Conservation (phyloP, 140 eudicot genomes). For the Bidens hawaiensis region DNA sequence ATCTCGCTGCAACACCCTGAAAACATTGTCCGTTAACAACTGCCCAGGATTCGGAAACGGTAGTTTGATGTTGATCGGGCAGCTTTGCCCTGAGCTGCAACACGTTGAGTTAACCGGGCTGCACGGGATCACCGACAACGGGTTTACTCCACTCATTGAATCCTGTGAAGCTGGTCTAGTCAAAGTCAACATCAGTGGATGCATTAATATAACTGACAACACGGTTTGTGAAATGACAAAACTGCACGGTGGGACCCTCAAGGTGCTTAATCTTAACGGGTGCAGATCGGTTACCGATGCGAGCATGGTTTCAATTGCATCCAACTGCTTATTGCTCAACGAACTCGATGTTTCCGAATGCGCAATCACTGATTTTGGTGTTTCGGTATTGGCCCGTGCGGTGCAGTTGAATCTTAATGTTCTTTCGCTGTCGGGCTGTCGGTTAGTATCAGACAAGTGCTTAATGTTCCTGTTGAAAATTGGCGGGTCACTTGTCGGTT, state of each 20-base stretch:
- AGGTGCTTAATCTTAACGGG: slow-evolving; percentile 61
- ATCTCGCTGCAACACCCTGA: slow-evolving; percentile 41
- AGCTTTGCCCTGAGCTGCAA: slow-evolving; percentile 62
- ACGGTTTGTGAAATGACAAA: slow-evolving; percentile 39
- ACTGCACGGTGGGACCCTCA: slow-evolving; percentile 70
- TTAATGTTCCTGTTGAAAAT: slow-evolving; percentile 40
- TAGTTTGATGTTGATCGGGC: slow-evolving; percentile 55
- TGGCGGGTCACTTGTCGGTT: slow-evolving; percentile 59
- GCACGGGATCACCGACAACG: slow-evolving; percentile 51
- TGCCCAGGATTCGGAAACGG: slow-evolving; percentile 78
- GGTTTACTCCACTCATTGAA: slow-evolving; percentile 54
- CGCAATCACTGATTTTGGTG: slow-evolving; percentile 55
- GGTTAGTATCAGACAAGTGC: slow-evolving; percentile 55
- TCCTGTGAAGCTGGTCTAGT: slow-evolving; percentile 51
- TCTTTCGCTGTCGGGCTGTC: slow-evolving; percentile 60
- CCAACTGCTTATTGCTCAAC: slow-evolving; percentile 43
- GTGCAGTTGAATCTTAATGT: slow-evolving; percentile 47
- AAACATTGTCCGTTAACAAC: slow-evolving; percentile 50
- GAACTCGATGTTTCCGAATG: slow-evolving; percentile 71
- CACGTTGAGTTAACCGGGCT: slow-evolving; percentile 56
- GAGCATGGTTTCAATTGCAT: slow-evolving; percentile 63
- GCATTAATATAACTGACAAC: slow-evolving; percentile 52
- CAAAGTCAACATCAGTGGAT: slow-evolving; percentile 48
- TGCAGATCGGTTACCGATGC: slow-evolving; percentile 61
- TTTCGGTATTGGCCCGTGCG: slow-evolving; percentile 57